Evolutionary conservation across 495 filamentous ascomycete genomes (phyloP), one percentile per base, ranked within the genome.

Genomic region (Aspergillus bridgeri): DNA sequence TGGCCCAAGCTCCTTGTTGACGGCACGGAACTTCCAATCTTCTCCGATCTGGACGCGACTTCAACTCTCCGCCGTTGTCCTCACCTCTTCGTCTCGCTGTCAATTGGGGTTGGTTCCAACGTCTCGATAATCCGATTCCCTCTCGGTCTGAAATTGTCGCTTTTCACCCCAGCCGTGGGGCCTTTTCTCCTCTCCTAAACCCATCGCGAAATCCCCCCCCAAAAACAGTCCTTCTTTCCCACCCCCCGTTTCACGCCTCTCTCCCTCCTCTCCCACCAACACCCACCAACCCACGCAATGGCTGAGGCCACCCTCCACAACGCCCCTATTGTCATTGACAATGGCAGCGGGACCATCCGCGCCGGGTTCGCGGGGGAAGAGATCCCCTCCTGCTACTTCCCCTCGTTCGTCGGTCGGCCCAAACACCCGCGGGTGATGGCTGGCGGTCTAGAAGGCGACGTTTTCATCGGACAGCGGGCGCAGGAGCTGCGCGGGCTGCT

Each of bases 271-370:
- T 60, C 48, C 51, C 56, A 33, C 58, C 46, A 42, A 27, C 20
- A 23, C 54, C 27, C 67, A 52, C 55, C 56, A 69, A 47, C 51
- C 55, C 69, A 69, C 82, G 69, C 66, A 71, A 91, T 92, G 89
- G 80, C 85, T 50, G 91, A 96, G 72, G 74, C 75, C 51, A 88
- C 86, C 59, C 86, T 96, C 53, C 92, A 93, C 79, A 98, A 98
- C 77, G 92, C 91, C 61, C 92, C 94, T 51, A 95, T 99, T 66
- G 95, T 99, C 64, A 89, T 99, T 63, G 95, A 98, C 85, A 99
- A 98, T 79, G 95, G 94, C 71, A 96, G 90, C 58, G 94, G 95
- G 44, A 99, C 94, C 2, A 98, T 99, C 65, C 85, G 96, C 68
- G 94, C 94, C 49, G 94, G 94, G 13, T 99, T 98, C 65, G 94